phyloP scores from a whole-genome alignment of 2,329 filamentous ascomycete species.

The Neurospora sp. region DNA sequence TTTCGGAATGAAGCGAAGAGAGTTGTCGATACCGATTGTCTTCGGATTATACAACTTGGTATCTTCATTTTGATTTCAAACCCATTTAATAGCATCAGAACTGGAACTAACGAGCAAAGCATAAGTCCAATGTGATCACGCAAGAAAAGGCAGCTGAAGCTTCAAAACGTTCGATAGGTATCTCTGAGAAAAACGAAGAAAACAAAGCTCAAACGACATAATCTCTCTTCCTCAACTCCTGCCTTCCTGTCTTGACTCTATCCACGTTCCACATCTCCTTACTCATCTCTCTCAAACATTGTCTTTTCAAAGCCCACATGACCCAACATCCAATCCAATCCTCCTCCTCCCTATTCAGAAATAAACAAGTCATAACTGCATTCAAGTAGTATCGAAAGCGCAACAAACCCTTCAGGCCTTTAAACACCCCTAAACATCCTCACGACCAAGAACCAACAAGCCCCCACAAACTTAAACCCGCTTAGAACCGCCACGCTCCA shows the following conservation, averaged over 20 bases:
- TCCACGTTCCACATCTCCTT: neutral
- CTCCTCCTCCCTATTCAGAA: neutral
- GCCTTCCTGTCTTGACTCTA: neutral
- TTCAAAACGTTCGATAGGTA: neutral
- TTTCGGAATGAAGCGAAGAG: no score
- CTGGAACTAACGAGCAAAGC: neutral
- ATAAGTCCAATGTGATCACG: neutral
- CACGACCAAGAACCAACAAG: constrained; percentile 85
- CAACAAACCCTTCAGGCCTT: neutral
- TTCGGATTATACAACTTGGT: no score
- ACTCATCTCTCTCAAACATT: neutral
- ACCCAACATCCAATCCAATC: neutral
- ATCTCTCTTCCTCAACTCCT: neutral
- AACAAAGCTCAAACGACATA: neutral
- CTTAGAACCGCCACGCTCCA: constrained; percentile 83
- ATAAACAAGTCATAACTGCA: neutral
- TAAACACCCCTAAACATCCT: constrained; percentile 70
- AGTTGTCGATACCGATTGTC: no score
- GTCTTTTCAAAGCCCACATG: neutral
- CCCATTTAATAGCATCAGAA: no score
- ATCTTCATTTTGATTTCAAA: no score
- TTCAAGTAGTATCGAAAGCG: neutral
- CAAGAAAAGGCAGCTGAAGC: neutral
- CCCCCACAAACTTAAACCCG: constrained; percentile 77
- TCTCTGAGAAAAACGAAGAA: neutral